Conservation (phyloP, 1,284 basidiomycete genomes). For the Amylostereum chailletii region DNA sequence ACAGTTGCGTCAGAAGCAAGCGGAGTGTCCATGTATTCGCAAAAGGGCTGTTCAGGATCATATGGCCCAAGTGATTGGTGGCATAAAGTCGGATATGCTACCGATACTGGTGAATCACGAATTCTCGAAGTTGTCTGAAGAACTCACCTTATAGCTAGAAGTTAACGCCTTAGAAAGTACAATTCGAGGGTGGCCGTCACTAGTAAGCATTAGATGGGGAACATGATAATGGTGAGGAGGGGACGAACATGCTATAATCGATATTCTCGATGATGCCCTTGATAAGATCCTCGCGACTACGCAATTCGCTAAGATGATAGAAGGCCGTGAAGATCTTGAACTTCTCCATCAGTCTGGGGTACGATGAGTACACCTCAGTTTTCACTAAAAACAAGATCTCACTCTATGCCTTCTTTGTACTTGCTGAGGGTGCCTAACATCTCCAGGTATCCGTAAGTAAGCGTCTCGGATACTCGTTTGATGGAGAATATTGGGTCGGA, state of each 20-base stretch:
- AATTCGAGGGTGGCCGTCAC: conserved; percentile 88
- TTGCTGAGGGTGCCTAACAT: conserved; percentile 91
- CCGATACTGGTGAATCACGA: background rate
- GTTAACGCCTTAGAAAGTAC: conserved; percentile 91
- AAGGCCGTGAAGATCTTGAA: conserved; percentile 92
- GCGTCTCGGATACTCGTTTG: conserved; percentile 71
- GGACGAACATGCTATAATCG: conserved; percentile 77
- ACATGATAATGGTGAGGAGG: background rate
- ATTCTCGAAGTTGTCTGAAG: background rate
- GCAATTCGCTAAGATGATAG: conserved; percentile 87
- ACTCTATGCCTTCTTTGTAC: conserved; percentile 85
- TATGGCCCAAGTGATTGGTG: conserved; percentile 79
- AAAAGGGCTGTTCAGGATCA: conserved; percentile 56
- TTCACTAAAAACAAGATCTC: conserved; percentile 7
- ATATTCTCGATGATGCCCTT: conserved; percentile 87
- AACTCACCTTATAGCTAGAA: conserved; percentile 72
- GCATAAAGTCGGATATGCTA: conserved; percentile 86
- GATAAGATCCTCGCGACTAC: conserved; percentile 87
- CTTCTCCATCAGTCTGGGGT: conserved; percentile 73
- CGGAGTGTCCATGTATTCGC: conserved; percentile 81
- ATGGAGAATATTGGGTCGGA: conserved; percentile 84
- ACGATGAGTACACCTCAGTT: background rate
- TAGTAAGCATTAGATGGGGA: conserved; percentile 23
- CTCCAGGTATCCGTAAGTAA: conserved; percentile 92
- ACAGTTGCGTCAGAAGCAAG: conserved; percentile 89